Conservation (phyloP, 2,329 filamentous ascomycete species). For the Coleophoma eucalyptorum region DNA sequence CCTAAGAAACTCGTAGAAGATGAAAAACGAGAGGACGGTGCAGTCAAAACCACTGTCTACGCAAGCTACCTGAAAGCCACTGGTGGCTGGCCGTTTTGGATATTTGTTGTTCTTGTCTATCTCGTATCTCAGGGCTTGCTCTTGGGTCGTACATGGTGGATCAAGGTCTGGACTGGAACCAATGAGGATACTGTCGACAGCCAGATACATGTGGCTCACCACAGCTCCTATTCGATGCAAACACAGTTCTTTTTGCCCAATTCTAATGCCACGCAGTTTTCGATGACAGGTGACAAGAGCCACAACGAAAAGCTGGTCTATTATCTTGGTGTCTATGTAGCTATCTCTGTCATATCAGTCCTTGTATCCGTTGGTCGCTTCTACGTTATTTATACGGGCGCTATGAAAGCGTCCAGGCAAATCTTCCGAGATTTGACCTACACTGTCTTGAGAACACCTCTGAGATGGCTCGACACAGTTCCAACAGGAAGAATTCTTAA, state of each 20-base stretch:
- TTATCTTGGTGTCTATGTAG: slow-evolving; percentile 65
- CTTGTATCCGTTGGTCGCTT: slow-evolving; percentile 45
- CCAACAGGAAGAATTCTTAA: slow-evolving; percentile 73
- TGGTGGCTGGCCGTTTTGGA: slow-evolving; percentile 61
- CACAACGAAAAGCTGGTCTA: slow-evolving; percentile 30
- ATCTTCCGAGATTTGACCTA: slow-evolving; percentile 65
- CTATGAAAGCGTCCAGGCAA: slow-evolving; percentile 59
- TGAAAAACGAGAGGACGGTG: slow-evolving; percentile 64
- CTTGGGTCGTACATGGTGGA: slow-evolving; percentile 54
- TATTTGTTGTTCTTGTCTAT: slow-evolving; percentile 47
- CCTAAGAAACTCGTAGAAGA: slow-evolving; percentile 69
- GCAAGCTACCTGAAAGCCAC: slow-evolving; percentile 59
- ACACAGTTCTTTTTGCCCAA: slow-evolving; percentile 32
- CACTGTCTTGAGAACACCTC: slow-evolving; percentile 62
- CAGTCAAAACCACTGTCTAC: slow-evolving; percentile 65
- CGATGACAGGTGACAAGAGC: background rate
- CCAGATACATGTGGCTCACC: slow-evolving; percentile 1
- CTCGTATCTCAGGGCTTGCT: slow-evolving; percentile 23
- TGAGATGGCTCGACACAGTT: slow-evolving; percentile 75
- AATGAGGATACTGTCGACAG: slow-evolving; percentile 25
- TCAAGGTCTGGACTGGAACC: slow-evolving; percentile 54
- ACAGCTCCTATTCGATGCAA: slow-evolving; percentile 15
- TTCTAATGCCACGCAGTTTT: background rate
- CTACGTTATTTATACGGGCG: slow-evolving; percentile 57
- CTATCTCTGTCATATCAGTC: slow-evolving; percentile 51